Base-by-base conservation (phyloP, 495 filamentous ascomycete species). In the Daldinia loculata region DNA sequence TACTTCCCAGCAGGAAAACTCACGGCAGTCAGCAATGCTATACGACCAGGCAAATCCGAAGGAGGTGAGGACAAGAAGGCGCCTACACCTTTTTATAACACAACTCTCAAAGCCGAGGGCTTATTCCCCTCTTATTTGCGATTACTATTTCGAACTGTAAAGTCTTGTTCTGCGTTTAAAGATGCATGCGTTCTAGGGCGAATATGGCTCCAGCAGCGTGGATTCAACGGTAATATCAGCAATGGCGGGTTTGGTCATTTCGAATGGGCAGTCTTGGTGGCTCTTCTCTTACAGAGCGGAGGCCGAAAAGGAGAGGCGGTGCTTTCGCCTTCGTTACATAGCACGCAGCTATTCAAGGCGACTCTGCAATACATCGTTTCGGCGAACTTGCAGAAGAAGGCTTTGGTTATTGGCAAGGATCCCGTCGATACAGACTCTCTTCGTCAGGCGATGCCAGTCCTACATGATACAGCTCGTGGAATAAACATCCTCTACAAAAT, bases 331-430 rank as follows among this genome's bases (percentile, higher is more conserved):
- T 91, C 92, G 7, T 92, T 97, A 70, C 97, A 91, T 79, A 92
- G 90, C 81, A 95, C 95, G 50, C 95, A 99, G 78, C 87, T 98
- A 63, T 97, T 99, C 84, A 98, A 97, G 77, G 94, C 91, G 1
- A 89, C 89, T 5, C 74, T 99, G 48, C 93, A 98, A 77, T 97
- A 93, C 74, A 80, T 99, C 17, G 87, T 92, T 8, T 83, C 85
- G 6, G 89, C 84, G 27, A 89, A 97, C 74, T 76, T 98, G 34
- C 77, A 79, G 24, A 87, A 83, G 41, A 88, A 88, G 39, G 89
- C 92, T 2, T 79, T 91, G 30, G 58, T 89, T 9, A 84, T 93
- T 32, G 81, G 82, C 5, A n/a, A 69, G 24, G 72, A 61, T 6
- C 56, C 53, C 2, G 4, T 60, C 27, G 76, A 81, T 45, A 8